Evolutionary conservation across 306 rosid genomes (phyloP), one percentile per base, ranked within the genome.

Genomic region (Corylus americana): DNA sequence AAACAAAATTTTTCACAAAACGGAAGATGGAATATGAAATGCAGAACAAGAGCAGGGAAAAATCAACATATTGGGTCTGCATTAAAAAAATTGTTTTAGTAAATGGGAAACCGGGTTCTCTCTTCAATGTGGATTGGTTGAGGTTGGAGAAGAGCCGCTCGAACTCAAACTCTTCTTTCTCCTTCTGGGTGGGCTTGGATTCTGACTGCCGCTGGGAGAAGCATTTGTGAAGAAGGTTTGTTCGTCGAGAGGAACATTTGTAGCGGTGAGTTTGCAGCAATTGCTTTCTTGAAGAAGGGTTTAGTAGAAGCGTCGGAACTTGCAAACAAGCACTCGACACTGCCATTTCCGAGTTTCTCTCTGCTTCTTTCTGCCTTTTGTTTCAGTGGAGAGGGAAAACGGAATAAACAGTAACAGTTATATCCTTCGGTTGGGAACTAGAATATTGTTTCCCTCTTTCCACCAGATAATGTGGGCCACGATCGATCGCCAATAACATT

Each of bases 101-200:
- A 77, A 67, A 55, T 45, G 16, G 78, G 79, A 12, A 76, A 90
- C 97, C 96, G n/a, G 98, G 88, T 63, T 93, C 97, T 81, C 98
- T 89, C 78, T 88, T 83, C 78, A 90, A 76, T 18, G 98, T 88
- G 57, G 83, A 87, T 87, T 86, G 91, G 81, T 89, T 87, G 77
- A 93, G 89, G 74, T 88, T 93, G 68, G 97, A 93, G 80, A 89
- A 93, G 58, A 91, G 85, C 77, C 88, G 67, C 86, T 91, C 91
- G 37, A 91, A 75, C 58, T 84, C 83, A 17, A 76, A 74, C 20
- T 74, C 71, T 29, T 61, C 45, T 7, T 85, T 58, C 31, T 71
- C n/a, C 29, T 85, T 49, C 66, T 74, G 74, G 16, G 77, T 2
- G n/a, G 91, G 31, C 71, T 75, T 7, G 27, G 91, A 42, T 75